Percentiles rank a stretch among this genome's conserved stretches.
Conservation (phyloP, 2,329 filamentous ascomycete genomes). For the Graphilbum sp. region DNA sequence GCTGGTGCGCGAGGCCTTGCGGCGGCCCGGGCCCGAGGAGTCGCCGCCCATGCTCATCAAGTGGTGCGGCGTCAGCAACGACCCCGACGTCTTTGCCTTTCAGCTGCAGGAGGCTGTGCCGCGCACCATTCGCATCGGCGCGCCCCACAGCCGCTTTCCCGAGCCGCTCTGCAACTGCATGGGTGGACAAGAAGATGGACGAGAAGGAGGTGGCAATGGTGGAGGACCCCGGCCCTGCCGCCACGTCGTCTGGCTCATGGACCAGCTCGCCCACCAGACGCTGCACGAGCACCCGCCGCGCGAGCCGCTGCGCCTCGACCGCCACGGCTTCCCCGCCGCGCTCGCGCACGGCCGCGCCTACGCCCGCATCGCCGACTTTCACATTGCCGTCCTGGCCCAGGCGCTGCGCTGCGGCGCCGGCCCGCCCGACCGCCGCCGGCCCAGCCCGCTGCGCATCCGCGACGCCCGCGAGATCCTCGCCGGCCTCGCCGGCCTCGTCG, state of each 20-base stretch:
- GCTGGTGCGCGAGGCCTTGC: constrained; percentile 26
- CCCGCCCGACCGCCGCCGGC: constrained; percentile 14
- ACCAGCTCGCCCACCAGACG: constrained; percentile 32
- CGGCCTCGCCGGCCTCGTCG: constrained; percentile 21
- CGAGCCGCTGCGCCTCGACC: constrained; percentile 16
- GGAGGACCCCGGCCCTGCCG: constrained; percentile 21
- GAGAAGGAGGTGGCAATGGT: no score
- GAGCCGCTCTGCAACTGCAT: constrained; percentile 30
- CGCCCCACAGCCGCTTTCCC: constrained; percentile 21
- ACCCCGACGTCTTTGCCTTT: constrained; percentile 33
- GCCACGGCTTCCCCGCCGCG: constrained; percentile 14
- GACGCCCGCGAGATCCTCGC: constrained; percentile 36
- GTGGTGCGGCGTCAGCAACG: constrained; percentile 23
- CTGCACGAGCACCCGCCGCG: constrained; percentile 25
- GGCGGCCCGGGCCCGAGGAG: constrained; percentile 14
- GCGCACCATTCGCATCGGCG: constrained; percentile 32
- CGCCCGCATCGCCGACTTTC: constrained; percentile 29
- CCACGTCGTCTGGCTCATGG: constrained; percentile 38
- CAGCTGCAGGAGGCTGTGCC: constrained; percentile 38
- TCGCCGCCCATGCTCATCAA: constrained; percentile 33
- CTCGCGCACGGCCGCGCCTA: constrained; percentile 15
- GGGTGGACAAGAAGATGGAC: no score
- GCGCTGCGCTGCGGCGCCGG: constrained; percentile 32
- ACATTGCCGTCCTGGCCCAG: constrained; percentile 34
- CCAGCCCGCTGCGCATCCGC: constrained; percentile 22